Percentiles rank a stretch among this genome's conserved stretches.
Evolutionary conservation across 176 grass and related monocot species (phyloP).

Genomic region (Echinochloa phyllopogon): DNA sequence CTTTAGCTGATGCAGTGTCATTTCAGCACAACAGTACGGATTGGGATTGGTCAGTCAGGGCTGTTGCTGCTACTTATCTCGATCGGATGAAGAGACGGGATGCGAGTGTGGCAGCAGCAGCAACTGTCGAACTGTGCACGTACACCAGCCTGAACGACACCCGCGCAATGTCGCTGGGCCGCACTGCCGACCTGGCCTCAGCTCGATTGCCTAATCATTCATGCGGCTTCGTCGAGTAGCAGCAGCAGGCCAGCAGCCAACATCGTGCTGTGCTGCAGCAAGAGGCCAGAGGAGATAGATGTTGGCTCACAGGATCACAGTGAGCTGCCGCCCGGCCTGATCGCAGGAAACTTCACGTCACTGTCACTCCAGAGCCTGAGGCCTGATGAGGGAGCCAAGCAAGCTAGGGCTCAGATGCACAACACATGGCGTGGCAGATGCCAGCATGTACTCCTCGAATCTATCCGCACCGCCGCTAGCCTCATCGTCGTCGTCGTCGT

Average conservation of each 20-base stretch:
- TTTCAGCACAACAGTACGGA: too few species aligned
- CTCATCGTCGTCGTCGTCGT: too few species aligned
- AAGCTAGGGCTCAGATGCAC: too few species aligned
- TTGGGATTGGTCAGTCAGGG: neutral
- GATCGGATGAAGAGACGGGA: neutral
- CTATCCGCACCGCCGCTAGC: neutral
- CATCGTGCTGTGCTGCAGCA: too few species aligned
- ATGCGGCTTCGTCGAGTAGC: neutral
- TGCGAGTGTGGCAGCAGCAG: neutral
- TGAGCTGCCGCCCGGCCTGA: neutral
- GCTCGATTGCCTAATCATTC: conserved; percentile 17
- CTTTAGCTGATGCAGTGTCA: too few species aligned
- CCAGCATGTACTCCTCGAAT: neutral
- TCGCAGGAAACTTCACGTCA: conserved; percentile 17
- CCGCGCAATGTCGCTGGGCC: neutral
- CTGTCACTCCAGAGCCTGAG: neutral
- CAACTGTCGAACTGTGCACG: neutral
- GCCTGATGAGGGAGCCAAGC: too few species aligned
- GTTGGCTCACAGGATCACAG: conserved; percentile 33
- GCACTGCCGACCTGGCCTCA: neutral
- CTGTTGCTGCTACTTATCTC: too few species aligned
- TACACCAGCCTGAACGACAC: neutral
- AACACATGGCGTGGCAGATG: too few species aligned
- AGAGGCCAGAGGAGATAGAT: neutral
- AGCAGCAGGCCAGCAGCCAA: too few species aligned